Conservation (phyloP, 225 moss, liverwort and hornwort species). For the Bryoerythrophyllum caledonicum region DNA sequence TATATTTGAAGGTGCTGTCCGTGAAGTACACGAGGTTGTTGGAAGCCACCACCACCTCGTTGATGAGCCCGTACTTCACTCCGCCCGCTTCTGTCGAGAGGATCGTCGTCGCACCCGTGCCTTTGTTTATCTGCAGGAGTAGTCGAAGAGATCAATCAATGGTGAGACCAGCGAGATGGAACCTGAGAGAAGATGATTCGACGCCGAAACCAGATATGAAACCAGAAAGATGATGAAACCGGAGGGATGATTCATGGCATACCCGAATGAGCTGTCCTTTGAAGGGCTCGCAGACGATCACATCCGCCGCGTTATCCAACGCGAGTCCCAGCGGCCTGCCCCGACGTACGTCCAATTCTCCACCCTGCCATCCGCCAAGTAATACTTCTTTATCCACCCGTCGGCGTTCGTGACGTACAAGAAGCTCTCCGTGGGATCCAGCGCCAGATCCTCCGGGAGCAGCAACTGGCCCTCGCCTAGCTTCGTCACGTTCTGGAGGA, state of each 20-base stretch:
- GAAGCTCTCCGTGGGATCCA: conserved; percentile 15
- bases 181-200: no score
- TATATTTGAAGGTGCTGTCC: conserved; percentile 39
- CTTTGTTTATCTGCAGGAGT: conserved; percentile 7
- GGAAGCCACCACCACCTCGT: conserved; percentile 35
- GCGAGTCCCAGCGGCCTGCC: conserved; percentile 12
- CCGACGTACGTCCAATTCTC: conserved; percentile 25
- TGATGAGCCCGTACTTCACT: conserved; percentile 29
- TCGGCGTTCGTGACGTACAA: conserved; percentile 7
- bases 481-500: conserved; percentile 10
- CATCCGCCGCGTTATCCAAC: neutral
- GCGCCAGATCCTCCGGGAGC: conserved; percentile 6
- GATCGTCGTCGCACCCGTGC: neutral
- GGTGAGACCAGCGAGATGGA: no score
- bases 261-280: neutral
- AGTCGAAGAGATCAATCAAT: no score
- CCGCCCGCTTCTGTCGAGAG: conserved; percentile 53
- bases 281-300: conserved; percentile 2
- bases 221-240: no score
- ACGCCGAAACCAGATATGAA: no score
- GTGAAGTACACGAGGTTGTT: conserved; percentile 56
- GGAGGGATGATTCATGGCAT: neutral
- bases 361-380: neutral
- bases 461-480: conserved; percentile 8
- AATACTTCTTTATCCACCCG: conserved; percentile 18